Base-by-base conservation (phyloP, 768 basidiomycete species). In the Auriscalpium microsporum region DNA sequence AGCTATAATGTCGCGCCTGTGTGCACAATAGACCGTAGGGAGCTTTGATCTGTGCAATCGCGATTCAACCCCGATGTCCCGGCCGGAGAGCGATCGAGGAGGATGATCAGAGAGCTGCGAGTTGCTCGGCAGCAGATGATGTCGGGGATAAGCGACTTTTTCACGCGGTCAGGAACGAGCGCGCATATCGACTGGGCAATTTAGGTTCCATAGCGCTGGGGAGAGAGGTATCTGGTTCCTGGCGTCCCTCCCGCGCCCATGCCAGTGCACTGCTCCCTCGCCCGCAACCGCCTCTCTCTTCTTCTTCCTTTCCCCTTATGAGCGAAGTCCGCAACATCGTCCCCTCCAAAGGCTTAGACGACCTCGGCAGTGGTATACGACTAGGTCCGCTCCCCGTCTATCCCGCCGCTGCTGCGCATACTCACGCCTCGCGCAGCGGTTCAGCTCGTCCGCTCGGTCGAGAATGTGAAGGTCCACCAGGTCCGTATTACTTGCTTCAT, bases 381-480 rank as follows among this genome's bases (percentile, higher is more conserved):
- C 40, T 42, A 14, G 40, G 40, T 42, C 14, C 40, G 40, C 28
- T 42, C 40, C 17, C 17, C 40, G 4, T 17, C 46, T 13, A 48
- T n/a, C 46, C 46, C 28, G 3, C 13, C 28, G 17, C n/a, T n/a
- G 46, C 21, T 21, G 54, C 48, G 44, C 44, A 50, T 8, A 54
- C 50, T 48, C 48, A 40, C 35, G 16, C 45, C 4, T 16, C 53
- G 8, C 53, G 11, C 62, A 74, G 73, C 71, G 34, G 64, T 59
- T 23, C 50, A 63, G 21, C 68, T 68, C 10, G 70, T 68, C 55
- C 44, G 45, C 10, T 63, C 60, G 38, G 63, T 73, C 33, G 63
- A 72, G 56, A 70, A 72, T 55, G 65, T 76, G 48, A 74, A 74
- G 58, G 60, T 76, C 14, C 72, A 73, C 61, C 64, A 65, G 54